phyloP scores from a whole-genome alignment of 140 eudicot species.

The Erigeron philadelphicus region DNA sequence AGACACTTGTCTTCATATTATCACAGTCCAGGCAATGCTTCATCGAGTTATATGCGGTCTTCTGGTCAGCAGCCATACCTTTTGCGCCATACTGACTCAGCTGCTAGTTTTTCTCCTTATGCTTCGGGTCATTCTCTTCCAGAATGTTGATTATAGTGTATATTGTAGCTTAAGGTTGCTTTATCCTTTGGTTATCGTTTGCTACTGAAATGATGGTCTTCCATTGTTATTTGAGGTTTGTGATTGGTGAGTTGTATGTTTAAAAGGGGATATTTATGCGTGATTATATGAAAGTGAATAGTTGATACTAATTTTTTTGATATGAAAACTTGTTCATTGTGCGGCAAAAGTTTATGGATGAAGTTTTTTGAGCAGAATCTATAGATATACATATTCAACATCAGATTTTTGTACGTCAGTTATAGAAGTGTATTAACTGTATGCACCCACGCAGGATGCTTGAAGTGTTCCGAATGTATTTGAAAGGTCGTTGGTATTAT shows the following conservation, averaged over 20 bases:
- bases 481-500: no score
- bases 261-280: slow-evolving; percentile 22
- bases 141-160: slow-evolving; percentile 41
- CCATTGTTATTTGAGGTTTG: slow-evolving; percentile 17
- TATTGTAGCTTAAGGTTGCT: slow-evolving; percentile 16
- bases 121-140: slow-evolving; percentile 87
- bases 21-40: slow-evolving; percentile 64
- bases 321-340: neutral
- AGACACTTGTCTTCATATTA: slow-evolving; percentile 66
- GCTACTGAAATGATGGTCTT: slow-evolving; percentile 18
- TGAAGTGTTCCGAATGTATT: no score
- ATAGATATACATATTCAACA: neutral
- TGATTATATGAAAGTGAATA: slow-evolving; percentile 20
- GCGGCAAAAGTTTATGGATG: neutral
- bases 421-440: neutral
- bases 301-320: neutral
- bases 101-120: slow-evolving; percentile 80
- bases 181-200: slow-evolving; percentile 9
- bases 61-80: slow-evolving; percentile 59
- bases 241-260: slow-evolving; percentile 28
- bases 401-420: neutral
- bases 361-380: no score
- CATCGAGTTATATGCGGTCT: slow-evolving; percentile 73
- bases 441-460: no score
- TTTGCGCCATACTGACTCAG: slow-evolving; percentile 70